Percentiles rank a stretch among this genome's conserved stretches.
Conservation (phyloP, 441 rosid species). For the Lagerstroemia fauriei region DNA sequence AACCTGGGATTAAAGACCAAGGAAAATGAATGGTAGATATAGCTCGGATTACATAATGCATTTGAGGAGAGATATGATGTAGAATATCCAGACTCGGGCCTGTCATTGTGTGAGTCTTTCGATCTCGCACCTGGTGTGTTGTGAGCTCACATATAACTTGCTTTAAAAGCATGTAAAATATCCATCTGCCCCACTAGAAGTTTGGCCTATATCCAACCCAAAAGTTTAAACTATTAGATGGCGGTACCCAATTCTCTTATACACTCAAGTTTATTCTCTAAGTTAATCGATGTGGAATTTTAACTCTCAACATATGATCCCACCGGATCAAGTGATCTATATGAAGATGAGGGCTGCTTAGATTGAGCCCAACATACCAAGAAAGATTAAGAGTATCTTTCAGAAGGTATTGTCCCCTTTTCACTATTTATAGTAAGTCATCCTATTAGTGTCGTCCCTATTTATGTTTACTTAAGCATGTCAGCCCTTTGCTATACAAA, state of each 20-base stretch:
- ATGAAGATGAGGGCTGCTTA: constrained; percentile 33
- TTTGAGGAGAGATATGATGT: constrained; percentile 69
- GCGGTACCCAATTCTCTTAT: too few relatives aligned
- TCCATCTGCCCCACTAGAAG: too few relatives aligned
- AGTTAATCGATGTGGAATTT: too few relatives aligned
- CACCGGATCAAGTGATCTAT: constrained; percentile 39
- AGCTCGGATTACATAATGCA: constrained; percentile 35
- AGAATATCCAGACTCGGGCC: too few relatives aligned
- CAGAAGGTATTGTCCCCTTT: background rate
- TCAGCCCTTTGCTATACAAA: constrained; percentile 40
- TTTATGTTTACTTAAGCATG: constrained; percentile 24
- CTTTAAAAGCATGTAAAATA: too few relatives aligned
- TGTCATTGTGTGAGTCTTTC: too few relatives aligned
- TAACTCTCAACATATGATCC: constrained; percentile 37
- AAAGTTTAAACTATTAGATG: too few relatives aligned
- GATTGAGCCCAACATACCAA: constrained; percentile 15
- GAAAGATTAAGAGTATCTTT: constrained; percentile 19
- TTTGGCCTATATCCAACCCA: too few relatives aligned
- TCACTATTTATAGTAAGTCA: constrained; percentile 36
- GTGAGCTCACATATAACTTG: too few relatives aligned
- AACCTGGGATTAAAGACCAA: constrained; percentile 30
- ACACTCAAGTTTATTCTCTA: too few relatives aligned
- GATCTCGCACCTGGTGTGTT: too few relatives aligned
- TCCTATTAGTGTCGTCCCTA: background rate
- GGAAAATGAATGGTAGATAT: constrained; percentile 29